A percentile compares a stretch with the other conserved stretches of the same genome.
phyloP scores from a whole-genome alignment of 495 filamentous ascomycete genomes.

The Penicillium alfredii region DNA sequence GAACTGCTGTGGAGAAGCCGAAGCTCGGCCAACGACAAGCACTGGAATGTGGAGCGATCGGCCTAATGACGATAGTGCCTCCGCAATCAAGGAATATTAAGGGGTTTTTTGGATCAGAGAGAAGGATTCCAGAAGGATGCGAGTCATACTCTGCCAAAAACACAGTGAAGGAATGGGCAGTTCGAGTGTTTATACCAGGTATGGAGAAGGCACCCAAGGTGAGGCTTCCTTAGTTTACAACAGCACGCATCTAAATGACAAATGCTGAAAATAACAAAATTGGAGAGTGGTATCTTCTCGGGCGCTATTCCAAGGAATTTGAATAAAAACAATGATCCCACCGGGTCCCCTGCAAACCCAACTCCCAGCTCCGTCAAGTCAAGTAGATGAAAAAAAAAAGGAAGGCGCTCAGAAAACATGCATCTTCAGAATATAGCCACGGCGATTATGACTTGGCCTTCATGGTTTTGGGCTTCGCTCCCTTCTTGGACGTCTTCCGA shows the following conservation, averaged over 20 bases:
- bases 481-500: conserved; percentile 17
- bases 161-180: not conserved
- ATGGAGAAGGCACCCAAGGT: conserved; percentile 7
- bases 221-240: conserved; percentile 8
- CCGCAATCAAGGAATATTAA: conserved; percentile 4
- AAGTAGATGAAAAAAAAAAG: conserved; percentile 6
- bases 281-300: too few relatives aligned
- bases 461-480: conserved; percentile 10
- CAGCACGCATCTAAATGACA: too few relatives aligned
- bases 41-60: conserved; percentile 26
- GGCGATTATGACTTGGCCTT: conserved; percentile 14
- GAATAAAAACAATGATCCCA: not conserved
- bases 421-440: too few relatives aligned
- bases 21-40: conserved; percentile 15
- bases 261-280: too few relatives aligned
- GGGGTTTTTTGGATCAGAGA: conserved; percentile 3
- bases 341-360: conserved; percentile 3
- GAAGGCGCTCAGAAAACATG: not conserved
- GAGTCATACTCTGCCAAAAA: not conserved
- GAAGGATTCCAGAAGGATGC: conserved; percentile 6
- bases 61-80: conserved; percentile 11
- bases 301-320: too few relatives aligned
- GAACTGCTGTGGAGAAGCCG: conserved; percentile 23
- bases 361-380: conserved; percentile 7
- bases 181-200: not conserved